Evolutionary conservation across 2,329 filamentous ascomycete species (phyloP), one percentile per base, ranked within the genome.

Genomic region (Exophiala spinifera): DNA sequence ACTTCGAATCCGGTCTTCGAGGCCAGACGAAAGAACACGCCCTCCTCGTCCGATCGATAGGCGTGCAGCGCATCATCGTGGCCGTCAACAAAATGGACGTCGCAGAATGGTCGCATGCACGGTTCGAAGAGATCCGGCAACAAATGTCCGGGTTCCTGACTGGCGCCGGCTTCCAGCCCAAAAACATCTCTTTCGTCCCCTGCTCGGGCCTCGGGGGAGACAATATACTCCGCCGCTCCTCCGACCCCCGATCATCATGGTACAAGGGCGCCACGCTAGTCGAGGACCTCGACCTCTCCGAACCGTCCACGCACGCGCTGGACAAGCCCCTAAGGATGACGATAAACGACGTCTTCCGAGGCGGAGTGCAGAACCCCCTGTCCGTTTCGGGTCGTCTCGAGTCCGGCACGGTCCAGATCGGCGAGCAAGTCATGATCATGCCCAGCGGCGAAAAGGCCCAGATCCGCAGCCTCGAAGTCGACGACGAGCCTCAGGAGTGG

Each of bases 11-110:
- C 3, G 95, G 94, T 0, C 76, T 97, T 28, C 92, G 88, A 67
- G 94, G 94, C 0, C 94, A 99, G 69, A 99, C 94, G 0, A 87
- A 89, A 68, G 94, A 99, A 67, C 94, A 99, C 68, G 90, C 94
- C 4, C 74, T 97, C 14, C 80, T 99, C 1, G 83, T 95, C 4
- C 83, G 92, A 56, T 96, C 91, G 64, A 88, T 97, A 75, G 94
- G 94, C 0, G 87, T 99, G 1, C 87, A 92, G 57, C 82, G 87
- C 21, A 79, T 99, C 14, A 86, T 99, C 39, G 87, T 99, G 23
- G 91, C 89, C 1, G 84, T 99, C 57, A 99, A 99, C 74, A 99
- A 99, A 71, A 86, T 99, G 65, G 94, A 99, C 69, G 86, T 85
- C 14, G 85, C 92, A 5, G 75, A 78, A 4, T 99, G 95, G 95